Conservation (phyloP, 495 filamentous ascomycete genomes). For the Xanthoparmelia taractica region DNA sequence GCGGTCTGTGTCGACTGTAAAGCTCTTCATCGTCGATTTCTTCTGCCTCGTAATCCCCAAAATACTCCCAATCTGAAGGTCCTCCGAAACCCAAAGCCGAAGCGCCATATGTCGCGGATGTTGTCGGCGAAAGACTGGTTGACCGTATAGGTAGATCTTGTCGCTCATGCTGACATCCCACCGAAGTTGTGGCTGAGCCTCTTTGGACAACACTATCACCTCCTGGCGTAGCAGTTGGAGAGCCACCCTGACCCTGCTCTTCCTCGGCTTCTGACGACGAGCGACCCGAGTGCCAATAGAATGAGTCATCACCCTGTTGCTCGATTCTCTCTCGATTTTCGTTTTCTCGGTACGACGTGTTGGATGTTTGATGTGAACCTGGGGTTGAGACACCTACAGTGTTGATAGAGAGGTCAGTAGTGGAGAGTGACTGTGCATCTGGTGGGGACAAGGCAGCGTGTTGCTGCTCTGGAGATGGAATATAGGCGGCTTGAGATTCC, state of each 20-base stretch:
- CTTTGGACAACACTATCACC: slow-evolving; percentile 8
- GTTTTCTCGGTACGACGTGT: slow-evolving; percentile 22
- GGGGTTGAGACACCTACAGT: slow-evolving; percentile 16
- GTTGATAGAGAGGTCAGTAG: slow-evolving; percentile 19
- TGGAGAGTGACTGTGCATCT: slow-evolving; percentile 17
- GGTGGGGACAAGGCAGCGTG: slow-evolving; percentile 13
- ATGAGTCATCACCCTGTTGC: slow-evolving; percentile 23
- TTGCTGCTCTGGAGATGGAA: slow-evolving; percentile 16
- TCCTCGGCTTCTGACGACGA: slow-evolving; percentile 22
- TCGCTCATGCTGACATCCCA: slow-evolving; percentile 6
- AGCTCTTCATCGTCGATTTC: slow-evolving; percentile 31
- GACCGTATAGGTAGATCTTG: slow-evolving; percentile 14
- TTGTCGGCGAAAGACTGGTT: slow-evolving; percentile 15
- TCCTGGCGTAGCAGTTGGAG: slow-evolving; percentile 16
- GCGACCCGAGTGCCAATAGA: slow-evolving; percentile 27
- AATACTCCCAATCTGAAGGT: slow-evolving; percentile 56
- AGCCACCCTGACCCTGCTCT: slow-evolving; percentile 14
- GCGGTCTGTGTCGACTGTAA: slow-evolving; percentile 22
- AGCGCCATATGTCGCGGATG: slow-evolving; percentile 20
- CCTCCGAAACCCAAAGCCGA: slow-evolving; percentile 47
- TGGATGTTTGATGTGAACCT: slow-evolving; percentile 24
- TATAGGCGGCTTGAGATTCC: slow-evolving; percentile 14
- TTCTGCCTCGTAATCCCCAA: slow-evolving; percentile 33
- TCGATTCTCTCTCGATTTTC: slow-evolving; percentile 15
- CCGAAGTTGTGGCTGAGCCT: slow-evolving; percentile 9